Percentiles rank a stretch among this genome's conserved stretches.
Evolutionary conservation across 768 basidiomycete genomes (phyloP).

Genomic region (Phlegmacium glaucopus): DNA sequence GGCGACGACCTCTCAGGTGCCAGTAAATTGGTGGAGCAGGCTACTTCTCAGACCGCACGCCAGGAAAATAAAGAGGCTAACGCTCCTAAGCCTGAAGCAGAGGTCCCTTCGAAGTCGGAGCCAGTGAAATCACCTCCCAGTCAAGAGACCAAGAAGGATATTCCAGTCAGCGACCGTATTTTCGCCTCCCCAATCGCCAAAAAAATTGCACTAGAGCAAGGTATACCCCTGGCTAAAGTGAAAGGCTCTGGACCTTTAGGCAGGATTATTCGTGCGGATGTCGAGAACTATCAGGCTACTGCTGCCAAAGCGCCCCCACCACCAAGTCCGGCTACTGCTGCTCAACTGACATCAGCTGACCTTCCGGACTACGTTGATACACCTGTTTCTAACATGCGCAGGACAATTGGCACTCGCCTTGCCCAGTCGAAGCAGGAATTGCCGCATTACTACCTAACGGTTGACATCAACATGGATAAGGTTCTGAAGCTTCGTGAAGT

Average conservation of each 20-base stretch:
- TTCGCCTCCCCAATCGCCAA: constrained; percentile 96
- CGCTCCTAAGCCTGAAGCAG: constrained; percentile 14
- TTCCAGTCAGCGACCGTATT: constrained; percentile 74
- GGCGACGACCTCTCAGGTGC: constrained; percentile 92
- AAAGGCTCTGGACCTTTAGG: constrained; percentile 95
- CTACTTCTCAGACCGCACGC: constrained; percentile 36
- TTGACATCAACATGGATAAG: constrained; percentile 96
- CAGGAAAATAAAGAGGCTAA: constrained; percentile 40
- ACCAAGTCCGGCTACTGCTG: constrained; percentile 41
- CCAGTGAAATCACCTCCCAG: constrained; percentile 18
- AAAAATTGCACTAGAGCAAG: constrained; percentile 93
- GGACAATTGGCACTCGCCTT: constrained; percentile 86
- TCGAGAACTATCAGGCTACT: constrained; percentile 80
- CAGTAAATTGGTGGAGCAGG: constrained; percentile 65
- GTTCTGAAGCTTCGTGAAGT: constrained; percentile 90
- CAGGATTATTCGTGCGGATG: constrained; percentile 91
- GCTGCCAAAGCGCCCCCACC: constrained; percentile 38
- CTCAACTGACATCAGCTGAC: constrained; percentile 47
- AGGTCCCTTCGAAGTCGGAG: constrained; percentile 14
- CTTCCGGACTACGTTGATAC: constrained; percentile 81
- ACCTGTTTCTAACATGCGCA: constrained; percentile 92
- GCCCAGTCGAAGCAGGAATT: constrained; percentile 90
- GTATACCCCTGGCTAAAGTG: constrained; percentile 84
- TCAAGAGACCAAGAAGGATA: constrained; percentile 47
- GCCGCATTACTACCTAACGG: constrained; percentile 97